Conservation (phyloP, 1,284 basidiomycete genomes). For the Malassezia globosa region DNA sequence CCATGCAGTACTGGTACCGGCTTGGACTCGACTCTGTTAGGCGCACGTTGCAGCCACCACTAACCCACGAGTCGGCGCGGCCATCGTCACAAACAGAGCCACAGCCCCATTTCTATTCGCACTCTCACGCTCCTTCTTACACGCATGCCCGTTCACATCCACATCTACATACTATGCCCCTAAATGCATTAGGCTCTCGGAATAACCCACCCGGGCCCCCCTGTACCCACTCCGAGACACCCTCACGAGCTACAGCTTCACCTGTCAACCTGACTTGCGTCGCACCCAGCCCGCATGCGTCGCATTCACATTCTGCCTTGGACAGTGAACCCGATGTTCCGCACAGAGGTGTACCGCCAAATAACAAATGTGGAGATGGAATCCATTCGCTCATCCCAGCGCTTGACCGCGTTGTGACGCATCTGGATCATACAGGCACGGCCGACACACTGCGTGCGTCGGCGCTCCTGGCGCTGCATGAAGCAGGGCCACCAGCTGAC, state of each 20-base stretch:
- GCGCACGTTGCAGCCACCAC: background rate
- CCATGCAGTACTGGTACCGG: constrained; percentile 19
- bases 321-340: background rate
- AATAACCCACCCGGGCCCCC: too few species aligned
- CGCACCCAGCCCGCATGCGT: background rate
- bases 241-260: too few species aligned
- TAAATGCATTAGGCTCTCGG: too few species aligned
- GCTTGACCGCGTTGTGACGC: constrained; percentile 4
- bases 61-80: background rate
- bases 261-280: background rate
- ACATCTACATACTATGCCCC: too few species aligned
- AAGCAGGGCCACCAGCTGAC: constrained; percentile 19
- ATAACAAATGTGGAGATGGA: background rate
- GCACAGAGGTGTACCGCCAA: background rate
- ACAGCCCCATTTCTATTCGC: background rate
- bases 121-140: background rate
- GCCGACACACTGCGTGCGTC: constrained; percentile 13
- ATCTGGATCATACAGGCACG: background rate
- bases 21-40: constrained; percentile 12
- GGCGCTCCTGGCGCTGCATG: constrained; percentile 12
- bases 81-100: background rate
- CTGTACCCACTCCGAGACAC: too few species aligned
- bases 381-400: constrained; percentile 1
- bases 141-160: background rate
- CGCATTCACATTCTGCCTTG: background rate